Base-by-base conservation (phyloP, 108 stramenopile species). In the Stephanodiscus triporus region DNA sequence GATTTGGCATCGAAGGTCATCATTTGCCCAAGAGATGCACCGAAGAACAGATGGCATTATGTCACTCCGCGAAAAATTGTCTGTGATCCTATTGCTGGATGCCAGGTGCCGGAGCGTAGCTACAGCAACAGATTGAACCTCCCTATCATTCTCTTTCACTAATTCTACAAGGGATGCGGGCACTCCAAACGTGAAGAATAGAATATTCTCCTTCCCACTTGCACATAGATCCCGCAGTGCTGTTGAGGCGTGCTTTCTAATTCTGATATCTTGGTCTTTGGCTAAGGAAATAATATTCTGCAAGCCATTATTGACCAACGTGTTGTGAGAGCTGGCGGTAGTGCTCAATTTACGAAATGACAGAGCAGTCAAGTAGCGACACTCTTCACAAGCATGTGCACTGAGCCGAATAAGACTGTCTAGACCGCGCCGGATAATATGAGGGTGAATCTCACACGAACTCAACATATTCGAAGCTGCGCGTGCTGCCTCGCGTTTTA, bases 401-500 rank as follows among this genome's bases (percentile, higher is more conserved):
- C 86, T 87, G 32, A 94, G 73, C 27, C 55, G 71, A 42, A 91
- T 75, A 17, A 94, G 70, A 20, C 88, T 85, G 9, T 72, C 65
- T 23, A 94, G 49, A 14, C 88, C 93, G 29, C 80, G 66, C 54
- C 81, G 66, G 55, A 94, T 85, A 38, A 93, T 73, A 20, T 56
- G 67, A 4, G 78, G 43, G 54, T 92, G 91, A 20, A 87, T 83
- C 48, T 89, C 81, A 59, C 67, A 65, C 16, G 84, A 82, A 13
- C 89, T 86, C 57, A 94, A 71, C 37, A 94, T 32, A 65, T 94
- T 94, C 24, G 90, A 72, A 9, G 91, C 63, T 20, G 86, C 86
- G 37, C 93, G 84, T n/a, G 81, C 76, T 36, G 93, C 91, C 79
- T 94, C 93, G 0, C 91, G 77, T 73, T 90, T 89, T 17, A 94